Percentiles rank a stretch among this genome's conserved stretches.
phyloP scores from a whole-genome alignment of 2,329 filamentous ascomycete genomes.

The Malbranchea cinnamomea region DNA sequence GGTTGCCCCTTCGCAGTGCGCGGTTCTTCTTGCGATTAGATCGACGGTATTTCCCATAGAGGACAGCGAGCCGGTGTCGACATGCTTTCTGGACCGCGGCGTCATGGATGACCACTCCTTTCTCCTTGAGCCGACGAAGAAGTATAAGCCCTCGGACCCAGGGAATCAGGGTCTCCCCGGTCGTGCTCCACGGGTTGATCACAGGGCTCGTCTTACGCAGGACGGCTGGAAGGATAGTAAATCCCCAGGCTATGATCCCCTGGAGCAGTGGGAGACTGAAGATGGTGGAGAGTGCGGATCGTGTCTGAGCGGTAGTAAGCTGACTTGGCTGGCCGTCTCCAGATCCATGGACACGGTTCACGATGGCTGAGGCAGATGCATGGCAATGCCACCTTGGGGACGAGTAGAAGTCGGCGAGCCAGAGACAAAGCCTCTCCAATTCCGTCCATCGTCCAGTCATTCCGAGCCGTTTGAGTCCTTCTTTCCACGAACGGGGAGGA shows the following conservation, averaged over 20 bases:
- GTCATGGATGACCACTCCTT: slow-evolving; percentile 20
- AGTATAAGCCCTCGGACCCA: slow-evolving; percentile 27
- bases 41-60: slow-evolving; percentile 19
- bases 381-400: slow-evolving; percentile 5
- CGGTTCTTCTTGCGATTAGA: slow-evolving; percentile 22
- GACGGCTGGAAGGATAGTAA: slow-evolving; percentile 19
- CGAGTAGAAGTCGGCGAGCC: slow-evolving; percentile 33
- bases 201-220: slow-evolving; percentile 10
- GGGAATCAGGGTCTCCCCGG: slow-evolving; percentile 17
- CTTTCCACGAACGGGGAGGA: slow-evolving; percentile 36
- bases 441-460: slow-evolving; percentile 39
- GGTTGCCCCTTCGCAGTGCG: slow-evolving; percentile 22
- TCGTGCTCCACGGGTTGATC: slow-evolving; percentile 10
- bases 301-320: slow-evolving; percentile 6
- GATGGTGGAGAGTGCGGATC: slow-evolving; percentile 21
- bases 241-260: slow-evolving; percentile 37
- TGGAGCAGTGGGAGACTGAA: slow-evolving; percentile 31
- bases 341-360: background rate
- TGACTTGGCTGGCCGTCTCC: background rate
- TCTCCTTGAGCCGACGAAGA: slow-evolving; percentile 22
- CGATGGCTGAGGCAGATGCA: slow-evolving; percentile 2
- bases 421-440: slow-evolving; percentile 36
- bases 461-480: slow-evolving; percentile 44
- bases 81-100: slow-evolving; percentile 19
- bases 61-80: slow-evolving; percentile 21